Evolutionary conservation across 2,329 filamentous ascomycete species (phyloP).

Genomic region (Drechslerella dactyloides): DNA sequence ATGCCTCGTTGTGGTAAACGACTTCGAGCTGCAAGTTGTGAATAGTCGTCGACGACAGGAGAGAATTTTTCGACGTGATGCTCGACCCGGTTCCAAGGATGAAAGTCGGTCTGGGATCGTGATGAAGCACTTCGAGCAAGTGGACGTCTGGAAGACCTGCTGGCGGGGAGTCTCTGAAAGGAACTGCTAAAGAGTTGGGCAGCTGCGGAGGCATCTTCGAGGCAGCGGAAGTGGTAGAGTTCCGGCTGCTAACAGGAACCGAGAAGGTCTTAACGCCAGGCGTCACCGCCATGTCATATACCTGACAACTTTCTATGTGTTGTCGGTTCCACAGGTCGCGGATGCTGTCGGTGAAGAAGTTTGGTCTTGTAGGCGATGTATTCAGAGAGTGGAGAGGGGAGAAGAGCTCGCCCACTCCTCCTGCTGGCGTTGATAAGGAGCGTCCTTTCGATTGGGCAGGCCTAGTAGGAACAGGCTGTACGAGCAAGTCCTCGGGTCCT

Average conservation of each 20-base stretch:
- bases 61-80: conserved; percentile 18
- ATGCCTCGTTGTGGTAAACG: conserved; percentile 43
- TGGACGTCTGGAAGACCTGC: conserved; percentile 22
- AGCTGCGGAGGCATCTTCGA: conserved; percentile 3
- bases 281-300: conserved; percentile 33
- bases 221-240: conserved; percentile 1
- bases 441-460: conserved; percentile 18
- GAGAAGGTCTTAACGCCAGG: conserved; percentile 27
- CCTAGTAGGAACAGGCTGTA: conserved; percentile 22
- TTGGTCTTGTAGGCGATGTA: conserved; percentile 12
- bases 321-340: conserved; percentile 21
- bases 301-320: conserved; percentile 14
- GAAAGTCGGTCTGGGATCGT: conserved; percentile 41
- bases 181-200: conserved; percentile 33
- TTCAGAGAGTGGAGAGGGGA: conserved; percentile 32
- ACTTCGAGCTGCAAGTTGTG: conserved; percentile 43
- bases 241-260: conserved; percentile 10
- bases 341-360: conserved; percentile 19
- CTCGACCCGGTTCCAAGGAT: conserved; percentile 34
- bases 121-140: conserved; percentile 34
- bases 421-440: conserved; percentile 39
- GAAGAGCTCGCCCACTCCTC: conserved; percentile 28
- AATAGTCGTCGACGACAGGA: conserved; percentile 40
- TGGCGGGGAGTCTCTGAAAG: conserved; percentile 34
- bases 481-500: conserved; percentile 2